Conservation (phyloP, 352 stramenopile genomes). For the Phytophthora agathidicida region DNA sequence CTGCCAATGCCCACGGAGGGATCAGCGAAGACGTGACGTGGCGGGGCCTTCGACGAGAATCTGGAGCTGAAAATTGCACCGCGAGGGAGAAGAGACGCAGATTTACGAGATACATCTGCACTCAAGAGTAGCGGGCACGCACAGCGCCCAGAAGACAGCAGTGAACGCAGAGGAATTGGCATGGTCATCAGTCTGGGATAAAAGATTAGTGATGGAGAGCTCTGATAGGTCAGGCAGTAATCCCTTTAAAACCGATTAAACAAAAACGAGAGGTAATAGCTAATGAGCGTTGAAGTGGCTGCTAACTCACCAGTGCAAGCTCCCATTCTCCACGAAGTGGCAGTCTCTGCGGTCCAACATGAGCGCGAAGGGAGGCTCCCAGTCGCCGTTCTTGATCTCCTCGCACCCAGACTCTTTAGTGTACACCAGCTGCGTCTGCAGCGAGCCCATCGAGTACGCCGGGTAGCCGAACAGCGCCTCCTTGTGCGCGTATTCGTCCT, state of each 20-base stretch:
- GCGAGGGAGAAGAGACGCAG: slow-evolving; percentile 16
- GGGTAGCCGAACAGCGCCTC: slow-evolving; percentile 97
- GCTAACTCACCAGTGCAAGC: too few relatives aligned
- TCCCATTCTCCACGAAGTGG: slow-evolving; percentile 98
- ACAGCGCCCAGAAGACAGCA: slow-evolving; percentile 19
- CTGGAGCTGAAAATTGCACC: slow-evolving; percentile 10
- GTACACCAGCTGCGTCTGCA: slow-evolving; percentile 92
- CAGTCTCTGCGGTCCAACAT: slow-evolving; percentile 96
- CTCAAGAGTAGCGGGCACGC: slow-evolving; percentile 3
- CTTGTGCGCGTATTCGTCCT: slow-evolving; percentile 95
- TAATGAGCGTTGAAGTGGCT: slow-evolving; percentile 27
- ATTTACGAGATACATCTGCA: background rate
- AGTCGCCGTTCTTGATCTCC: slow-evolving; percentile 82
- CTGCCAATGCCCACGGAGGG: slow-evolving; percentile 72
- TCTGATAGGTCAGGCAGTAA: too few relatives aligned
- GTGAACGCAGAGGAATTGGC: slow-evolving; percentile 22
- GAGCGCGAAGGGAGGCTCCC: slow-evolving; percentile 94
- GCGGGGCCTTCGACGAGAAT: slow-evolving; percentile 34
- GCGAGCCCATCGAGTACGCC: slow-evolving; percentile 89
- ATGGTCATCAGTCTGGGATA: slow-evolving; percentile 1
- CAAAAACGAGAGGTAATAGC: slow-evolving; percentile 12
- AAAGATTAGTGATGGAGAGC: slow-evolving; percentile 17
- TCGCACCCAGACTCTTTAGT: slow-evolving; percentile 77
- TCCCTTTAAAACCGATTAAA: slow-evolving; percentile 12
- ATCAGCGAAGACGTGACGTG: slow-evolving; percentile 57